Evolutionary conservation across 148 eudicot species (phyloP), one percentile per base, ranked within the genome.

Genomic region (Chenopodium suecicum): DNA sequence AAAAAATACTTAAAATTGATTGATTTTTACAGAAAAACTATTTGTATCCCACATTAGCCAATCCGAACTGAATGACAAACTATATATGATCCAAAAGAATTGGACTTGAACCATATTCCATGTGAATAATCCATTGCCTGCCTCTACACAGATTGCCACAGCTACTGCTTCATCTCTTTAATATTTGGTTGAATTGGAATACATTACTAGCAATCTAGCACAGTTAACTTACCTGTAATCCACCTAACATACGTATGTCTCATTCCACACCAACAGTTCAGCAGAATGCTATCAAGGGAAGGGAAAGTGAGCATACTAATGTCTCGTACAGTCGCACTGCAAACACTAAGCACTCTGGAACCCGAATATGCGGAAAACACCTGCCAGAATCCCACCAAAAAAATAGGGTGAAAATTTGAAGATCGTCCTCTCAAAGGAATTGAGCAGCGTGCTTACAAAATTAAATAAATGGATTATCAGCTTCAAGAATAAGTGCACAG

Each of bases 321-420:
- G 4, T 1, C 70, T 73, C 14, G 19, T 20, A 48, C 48, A 41
- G 44, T 41, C 44, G 44, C 44, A 41, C 41, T 9, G 65, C 74
- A 62, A 25, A 62, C 17, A 13, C 88, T 89, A 94, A 50, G 93
- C 89, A 81, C 92, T 93, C 78, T 93, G 97, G 83, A 93, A 95
- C 75, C 98, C 98, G 81, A 92, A 93, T 54, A 95, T 89, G 41
- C 97, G 91, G 70, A 95, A 95, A 65, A 95, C 93, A 79, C 98
- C 98, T 94, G 94, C 86, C 71, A 66, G 46, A 58, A 58, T 65
- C 52, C 10, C 75, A 54, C 63, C n/a, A 78, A 65, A 27, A 16
- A n/a, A 81, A 6, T 5, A 2, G 20, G 23, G 77, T 44, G 25
- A 69, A 31, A 22, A 10, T 32, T 29, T 20, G 70, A 64, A 13